Evolutionary conservation across 306 rosid species (phyloP), one percentile per base, ranked within the genome.

Genomic region (Alnus rubra): DNA sequence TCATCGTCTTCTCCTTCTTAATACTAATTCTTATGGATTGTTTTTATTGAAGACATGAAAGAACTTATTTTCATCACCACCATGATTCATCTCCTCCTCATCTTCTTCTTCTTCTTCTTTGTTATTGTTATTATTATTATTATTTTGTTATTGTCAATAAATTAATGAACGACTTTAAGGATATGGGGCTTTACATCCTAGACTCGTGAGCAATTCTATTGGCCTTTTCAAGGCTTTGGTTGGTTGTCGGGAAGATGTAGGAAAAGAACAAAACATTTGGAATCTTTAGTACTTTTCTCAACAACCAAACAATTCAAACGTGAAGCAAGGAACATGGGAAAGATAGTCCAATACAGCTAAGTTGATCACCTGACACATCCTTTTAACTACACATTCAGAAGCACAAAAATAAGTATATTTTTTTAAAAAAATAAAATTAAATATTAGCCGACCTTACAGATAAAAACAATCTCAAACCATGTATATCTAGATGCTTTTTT

Each of bases 171-270:
- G n/a, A 19, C 56, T 50, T 15, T 10, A 7, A 14, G 53, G 35
- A 7, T 11, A 52, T 28, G 56, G 55, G 56, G 28, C 28, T 28
- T 39, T 35, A 39, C 47, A 74, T 72, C 52, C 9, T 44, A 37
- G 76, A 77, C 59, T 56, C 53, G 58, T 13, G 73, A 58, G 82
- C 60, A 54, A n/a, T 48, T 16, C 64, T 35, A 75, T 59, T 81
- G 74, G 62, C 73, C 72, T 69, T 54, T 74, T 68, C 31, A 64
- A 14, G 71, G 80, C 71, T 69, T 71, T 68, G 88, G 89, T 83
- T 85, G 86, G 84, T 58, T 89, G 98, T 90, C 97, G 94, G 93
- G 92, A 82, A 80, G 87, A 88, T 86, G 63, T 3, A 37, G 83
- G 84, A 89, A 89, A 90, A 81, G 12, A 74, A 90, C 93, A 89